phyloP scores from a whole-genome alignment of 345 rosid genomes.

The Clausena lansium region DNA sequence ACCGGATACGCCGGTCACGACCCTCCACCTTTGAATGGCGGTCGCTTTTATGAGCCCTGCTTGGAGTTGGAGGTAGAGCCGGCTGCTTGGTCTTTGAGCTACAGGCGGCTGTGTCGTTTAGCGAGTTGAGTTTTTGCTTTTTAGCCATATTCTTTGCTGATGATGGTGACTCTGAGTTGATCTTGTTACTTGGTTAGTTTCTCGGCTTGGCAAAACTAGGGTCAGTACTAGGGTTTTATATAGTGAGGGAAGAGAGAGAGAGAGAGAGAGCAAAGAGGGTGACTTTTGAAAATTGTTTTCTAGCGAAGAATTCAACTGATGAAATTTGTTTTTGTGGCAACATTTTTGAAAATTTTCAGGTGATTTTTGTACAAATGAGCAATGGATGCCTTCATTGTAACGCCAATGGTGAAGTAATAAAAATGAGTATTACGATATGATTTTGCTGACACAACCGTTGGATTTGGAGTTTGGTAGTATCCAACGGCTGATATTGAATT shows the following conservation, averaged over 20 bases:
- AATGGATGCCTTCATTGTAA: neutral
- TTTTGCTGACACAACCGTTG: neutral
- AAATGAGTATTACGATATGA: no score
- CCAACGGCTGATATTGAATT: neutral
- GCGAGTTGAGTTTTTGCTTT: neutral
- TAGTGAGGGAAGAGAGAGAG: neutral
- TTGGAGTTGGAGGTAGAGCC: no score
- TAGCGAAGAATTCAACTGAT: neutral
- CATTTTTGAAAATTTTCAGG: neutral
- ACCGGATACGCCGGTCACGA: slow-evolving; percentile 27
- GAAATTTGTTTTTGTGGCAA: neutral
- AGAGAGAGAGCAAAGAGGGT: neutral
- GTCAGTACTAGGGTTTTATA: neutral
- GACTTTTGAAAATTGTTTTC: neutral
- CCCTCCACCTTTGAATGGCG: slow-evolving; percentile 34
- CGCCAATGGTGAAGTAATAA: neutral
- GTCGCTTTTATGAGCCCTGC: slow-evolving; percentile 14
- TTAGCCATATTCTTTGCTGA: neutral
- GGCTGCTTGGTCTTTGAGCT: slow-evolving; percentile 1
- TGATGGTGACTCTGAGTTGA: neutral
- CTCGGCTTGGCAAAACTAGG: neutral
- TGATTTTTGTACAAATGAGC: neutral
- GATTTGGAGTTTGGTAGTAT: neutral
- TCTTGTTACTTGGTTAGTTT: neutral
- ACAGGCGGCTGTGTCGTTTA: neutral